A percentile compares a stretch with the other conserved stretches of the same genome.
These are phyloP conservation scores for Acanthamoeba triangularis DNA, from an alignment of 208 protist genomes.

Conservation along the genomic window DNA sequence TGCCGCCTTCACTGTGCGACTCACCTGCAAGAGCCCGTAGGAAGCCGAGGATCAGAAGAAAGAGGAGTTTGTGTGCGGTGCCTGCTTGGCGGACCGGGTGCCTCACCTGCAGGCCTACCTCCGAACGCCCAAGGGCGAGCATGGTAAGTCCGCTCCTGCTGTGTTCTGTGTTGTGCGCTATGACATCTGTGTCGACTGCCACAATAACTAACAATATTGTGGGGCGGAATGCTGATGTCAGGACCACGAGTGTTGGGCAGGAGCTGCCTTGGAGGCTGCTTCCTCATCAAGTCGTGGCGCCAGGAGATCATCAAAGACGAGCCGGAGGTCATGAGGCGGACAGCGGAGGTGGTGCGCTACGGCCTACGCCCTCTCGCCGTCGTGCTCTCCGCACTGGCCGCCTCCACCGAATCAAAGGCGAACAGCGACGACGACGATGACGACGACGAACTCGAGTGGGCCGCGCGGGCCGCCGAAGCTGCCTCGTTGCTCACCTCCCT, in stretches of 20 bases:
- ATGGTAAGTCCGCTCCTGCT: background rate
- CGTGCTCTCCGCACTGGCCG: background rate
- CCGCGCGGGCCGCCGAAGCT: background rate
- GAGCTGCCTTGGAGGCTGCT: slow-evolving; percentile 19
- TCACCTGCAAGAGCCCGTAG: background rate
- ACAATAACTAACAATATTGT: too few relatives aligned
- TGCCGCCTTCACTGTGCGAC: background rate
- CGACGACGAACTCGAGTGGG: background rate
- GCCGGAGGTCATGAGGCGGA: background rate
- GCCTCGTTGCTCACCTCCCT: background rate
- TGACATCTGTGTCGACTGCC: too few relatives aligned
- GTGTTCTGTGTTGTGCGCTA: background rate
- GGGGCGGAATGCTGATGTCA: background rate
- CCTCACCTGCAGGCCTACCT: background rate
- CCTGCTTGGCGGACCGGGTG: background rate
- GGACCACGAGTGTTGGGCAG: background rate
- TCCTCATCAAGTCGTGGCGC: slow-evolving; percentile 37
- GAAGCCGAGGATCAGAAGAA: background rate
- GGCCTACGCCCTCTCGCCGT: background rate
- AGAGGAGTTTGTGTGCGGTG: slow-evolving; percentile 5
- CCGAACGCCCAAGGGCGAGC: background rate
- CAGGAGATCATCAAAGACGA: slow-evolving; percentile 35
- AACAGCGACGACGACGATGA: background rate
- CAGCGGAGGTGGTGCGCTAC: background rate
- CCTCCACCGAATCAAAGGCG: background rate